Base-by-base conservation (phyloP, 2,329 filamentous ascomycete species). In the Xylariaceae sp. region DNA sequence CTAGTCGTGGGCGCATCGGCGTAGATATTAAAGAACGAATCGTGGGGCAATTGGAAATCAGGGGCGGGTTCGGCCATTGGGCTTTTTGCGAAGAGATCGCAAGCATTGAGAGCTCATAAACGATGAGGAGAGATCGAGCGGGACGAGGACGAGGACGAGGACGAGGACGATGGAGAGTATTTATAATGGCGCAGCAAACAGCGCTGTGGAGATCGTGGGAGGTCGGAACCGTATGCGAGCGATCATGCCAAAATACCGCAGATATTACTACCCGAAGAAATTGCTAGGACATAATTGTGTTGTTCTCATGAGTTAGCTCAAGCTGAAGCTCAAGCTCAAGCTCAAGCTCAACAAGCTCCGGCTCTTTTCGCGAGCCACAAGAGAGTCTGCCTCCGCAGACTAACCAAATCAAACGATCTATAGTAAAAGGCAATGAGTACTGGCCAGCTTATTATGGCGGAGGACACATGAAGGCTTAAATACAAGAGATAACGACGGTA, bases 21-120 rank as follows among this genome's bases (percentile, higher is more conserved):
- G 64, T 80, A 80, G 50, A 82, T 80, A 61, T 81, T 75, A 71
- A 83, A 82, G 58, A 78, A 75, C 55, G 75, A 74, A 59, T 68
- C 69, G 62, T 71, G 70, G 62, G 73, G 67, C 37, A 73, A 69
- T 57, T 72, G 68, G 58, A 72, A 67, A 52, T 79, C 74, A 68
- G 77, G 76, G 48, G 75, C 72, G 71, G 74, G 70, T 64, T 74
- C 72, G 67, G 77, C 80, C 79, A 83, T 83, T 76, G 76, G 68
- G 67, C 65, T 62, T 63, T 64, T 62, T 53, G 73, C 58, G 68
- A 67, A 67, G 65, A 49, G 63, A 54, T 62, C 57, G 60, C 59
- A 60, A 57, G 61, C 68, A 70, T 70, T 64, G 67, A 63, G 62
- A 56, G 55, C 55, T 50, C 43, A 52, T 50, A 49, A 50, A 37